A percentile compares a stretch with the other conserved stretches of the same genome.
These are phyloP conservation scores for Daldinia eschscholtzii DNA, from an alignment of 2,329 filamentous ascomycete genomes.

Conservation along the genomic window DNA sequence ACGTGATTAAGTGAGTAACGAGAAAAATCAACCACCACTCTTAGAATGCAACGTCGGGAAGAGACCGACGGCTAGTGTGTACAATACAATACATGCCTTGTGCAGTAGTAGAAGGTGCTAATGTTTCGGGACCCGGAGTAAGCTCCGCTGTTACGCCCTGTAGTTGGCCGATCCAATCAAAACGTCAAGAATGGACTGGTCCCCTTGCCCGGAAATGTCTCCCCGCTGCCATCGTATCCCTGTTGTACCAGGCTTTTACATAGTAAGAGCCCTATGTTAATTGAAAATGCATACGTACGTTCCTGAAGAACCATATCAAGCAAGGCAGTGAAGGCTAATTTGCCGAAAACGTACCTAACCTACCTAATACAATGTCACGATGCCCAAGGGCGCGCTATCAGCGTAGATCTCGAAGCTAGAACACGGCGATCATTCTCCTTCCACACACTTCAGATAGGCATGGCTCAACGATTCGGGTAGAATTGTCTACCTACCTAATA, in stretches of 20 bases:
- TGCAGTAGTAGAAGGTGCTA: conserved; percentile 19
- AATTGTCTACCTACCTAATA: not conserved
- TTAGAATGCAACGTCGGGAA: conserved; percentile 17
- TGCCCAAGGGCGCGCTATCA: not conserved
- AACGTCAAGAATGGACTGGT: not conserved
- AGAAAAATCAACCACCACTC: not conserved
- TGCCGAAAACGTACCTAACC: not conserved
- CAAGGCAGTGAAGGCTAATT: not conserved
- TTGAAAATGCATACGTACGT: not conserved
- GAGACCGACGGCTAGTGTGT: conserved; percentile 1
- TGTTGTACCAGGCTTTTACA: not conserved
- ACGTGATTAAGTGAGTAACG: not conserved
- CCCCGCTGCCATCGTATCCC: conserved; percentile 6
- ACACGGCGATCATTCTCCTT: not conserved
- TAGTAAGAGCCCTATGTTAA: not conserved
- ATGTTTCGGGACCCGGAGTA: conserved; percentile 34
- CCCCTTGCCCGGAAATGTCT: not conserved
- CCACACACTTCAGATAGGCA: not conserved
- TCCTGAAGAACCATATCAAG: not conserved
- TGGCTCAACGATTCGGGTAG: not conserved
- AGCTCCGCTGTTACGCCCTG: conserved; percentile 13
- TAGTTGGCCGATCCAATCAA: not conserved
- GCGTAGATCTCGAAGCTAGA: not conserved
- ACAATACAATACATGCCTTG: not conserved
- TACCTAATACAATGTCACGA: no score